Evolutionary conservation across 768 basidiomycete genomes (phyloP), one percentile per base, ranked within the genome.

Genomic region (Rhodotorula paludigena): DNA sequence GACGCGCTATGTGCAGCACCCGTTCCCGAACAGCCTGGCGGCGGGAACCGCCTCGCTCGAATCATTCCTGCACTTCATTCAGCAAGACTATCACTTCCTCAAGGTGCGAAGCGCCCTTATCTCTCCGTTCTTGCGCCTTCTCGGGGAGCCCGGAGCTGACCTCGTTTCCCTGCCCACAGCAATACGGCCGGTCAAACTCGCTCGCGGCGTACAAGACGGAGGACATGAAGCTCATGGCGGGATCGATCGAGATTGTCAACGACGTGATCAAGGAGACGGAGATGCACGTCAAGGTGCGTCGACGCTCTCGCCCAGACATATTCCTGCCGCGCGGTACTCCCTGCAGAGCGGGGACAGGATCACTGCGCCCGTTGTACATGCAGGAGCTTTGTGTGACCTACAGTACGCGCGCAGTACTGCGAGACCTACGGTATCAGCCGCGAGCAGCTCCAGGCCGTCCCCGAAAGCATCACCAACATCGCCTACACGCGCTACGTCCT

Each of bases 401-500:
- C n/a, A n/a, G n/a, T n/a, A 15, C 23, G 10, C 32, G 18, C 32
- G 8, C 65, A 78, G 77, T 90, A 85, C 78, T 91, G 91, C 77
- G 82, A 82, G 9, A 75, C 82, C 20, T 94, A 88, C 75, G 89
- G 86, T 16, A 81, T 94, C 54, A 80, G 82, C 5, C 74, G 80
- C 16, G 82, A 83, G 7, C 86, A 88, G 48, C 80, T 74, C 39
- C 55, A 60, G 55, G 77, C 74, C 23, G 86, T 86, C 2, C 81
- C 82, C 6, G 90, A 93, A 76, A 83, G 85, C 0, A 74, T 86
- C 0, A 84, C 85, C 11, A 90, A 89, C 36, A 87, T 84, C 5
- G 91, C 91, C 0, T 97, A 97, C 74, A 89, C 90, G 0, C 86
- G 87, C 14, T 97, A 87, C 79, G 82, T 96, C 36, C 79, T 96